A percentile compares a stretch with the other conserved stretches of the same genome.
phyloP scores from a whole-genome alignment of 1,139 yeast species.

The Taphrina sp. region DNA sequence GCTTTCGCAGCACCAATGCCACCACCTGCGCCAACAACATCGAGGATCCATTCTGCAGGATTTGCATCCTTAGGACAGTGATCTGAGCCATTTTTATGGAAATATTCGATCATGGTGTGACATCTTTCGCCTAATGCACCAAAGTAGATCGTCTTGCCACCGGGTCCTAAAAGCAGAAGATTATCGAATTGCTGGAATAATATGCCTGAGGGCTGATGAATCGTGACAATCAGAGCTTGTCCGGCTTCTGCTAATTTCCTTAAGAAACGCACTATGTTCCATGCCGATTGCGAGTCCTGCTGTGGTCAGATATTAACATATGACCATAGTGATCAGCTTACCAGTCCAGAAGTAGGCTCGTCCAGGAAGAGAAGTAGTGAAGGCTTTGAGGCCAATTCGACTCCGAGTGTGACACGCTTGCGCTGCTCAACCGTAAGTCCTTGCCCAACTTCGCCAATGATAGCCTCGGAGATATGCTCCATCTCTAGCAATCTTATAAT shows the following conservation, averaged over 20 bases:
- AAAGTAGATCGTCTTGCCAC: constrained; percentile 77
- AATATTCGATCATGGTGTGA: constrained; percentile 59
- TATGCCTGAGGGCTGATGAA: constrained; percentile 64
- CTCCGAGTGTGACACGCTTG: constrained; percentile 76
- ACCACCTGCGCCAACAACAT: constrained; percentile 78
- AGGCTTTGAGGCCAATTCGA: constrained; percentile 70
- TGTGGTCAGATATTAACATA: no score
- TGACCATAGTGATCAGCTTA: no score
- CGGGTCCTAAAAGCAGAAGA: constrained; percentile 64
- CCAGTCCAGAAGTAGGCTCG: constrained; percentile 86
- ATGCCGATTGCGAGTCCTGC: constrained; percentile 80
- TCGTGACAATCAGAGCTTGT: constrained; percentile 72
- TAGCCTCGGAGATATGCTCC: constrained; percentile 71
- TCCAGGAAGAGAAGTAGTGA: constrained; percentile 64
- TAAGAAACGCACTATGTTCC: constrained; percentile 63
- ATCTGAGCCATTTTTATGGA: constrained; percentile 64
- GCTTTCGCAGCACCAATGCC: constrained; percentile 56
- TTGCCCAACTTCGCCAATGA: constrained; percentile 67
- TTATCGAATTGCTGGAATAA: constrained; percentile 71
- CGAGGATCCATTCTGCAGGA: constrained; percentile 83
- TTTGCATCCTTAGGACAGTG: constrained; percentile 68
- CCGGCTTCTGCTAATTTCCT: constrained; percentile 59
- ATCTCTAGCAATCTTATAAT: constrained; percentile 68
- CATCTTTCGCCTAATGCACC: constrained; percentile 74
- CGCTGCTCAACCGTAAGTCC: constrained; percentile 89